Percentiles rank a stretch among this genome's conserved stretches.
Conservation (phyloP, 805 yeast species). For the Metschnikowia bowlesiae region DNA sequence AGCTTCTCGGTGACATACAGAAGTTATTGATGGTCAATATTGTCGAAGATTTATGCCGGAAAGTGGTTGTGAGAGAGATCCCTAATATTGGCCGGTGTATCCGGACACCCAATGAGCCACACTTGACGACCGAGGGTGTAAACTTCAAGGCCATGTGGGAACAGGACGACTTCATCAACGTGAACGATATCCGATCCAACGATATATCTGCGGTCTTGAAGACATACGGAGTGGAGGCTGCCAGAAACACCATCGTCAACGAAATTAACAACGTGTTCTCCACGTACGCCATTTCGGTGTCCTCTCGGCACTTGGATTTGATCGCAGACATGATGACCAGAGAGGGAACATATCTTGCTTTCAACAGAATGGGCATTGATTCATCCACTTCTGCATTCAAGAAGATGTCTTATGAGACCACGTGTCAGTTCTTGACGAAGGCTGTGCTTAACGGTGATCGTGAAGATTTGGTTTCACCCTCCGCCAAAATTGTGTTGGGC, state of each 20-base stretch:
- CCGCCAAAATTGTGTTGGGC: conserved; percentile 91
- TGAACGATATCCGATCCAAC: conserved; percentile 84
- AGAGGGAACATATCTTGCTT: conserved; percentile 94
- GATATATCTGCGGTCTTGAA: conserved; percentile 86
- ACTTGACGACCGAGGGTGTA: conserved; percentile 94
- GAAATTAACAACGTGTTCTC: conserved; percentile 95
- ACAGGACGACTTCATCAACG: conserved; percentile 87
- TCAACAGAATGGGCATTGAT: conserved; percentile 98
- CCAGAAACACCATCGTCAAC: conserved; percentile 92
- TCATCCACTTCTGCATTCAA: conserved; percentile 90
- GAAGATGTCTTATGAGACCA: conserved; percentile 99
- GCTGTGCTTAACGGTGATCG: conserved; percentile 90
- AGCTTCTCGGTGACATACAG: conserved; percentile 79
- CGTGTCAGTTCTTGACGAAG: conserved; percentile 94
- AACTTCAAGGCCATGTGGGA: conserved; percentile 98
- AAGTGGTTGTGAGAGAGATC: conserved; percentile 88
- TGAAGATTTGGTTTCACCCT: conserved; percentile 86
- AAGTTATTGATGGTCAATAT: conserved; percentile 96
- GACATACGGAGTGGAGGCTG: conserved; percentile 98
- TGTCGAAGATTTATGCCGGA: conserved; percentile 85
- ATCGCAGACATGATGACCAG: conserved; percentile 99
- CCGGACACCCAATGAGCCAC: conserved; percentile 57
- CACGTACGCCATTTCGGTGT: conserved; percentile 91
- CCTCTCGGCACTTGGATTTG: conserved; percentile 89
- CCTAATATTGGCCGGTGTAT: conserved; percentile 90